phyloP scores from a whole-genome alignment of 352 stramenopile species.

The Globisporangium echinulatum region DNA sequence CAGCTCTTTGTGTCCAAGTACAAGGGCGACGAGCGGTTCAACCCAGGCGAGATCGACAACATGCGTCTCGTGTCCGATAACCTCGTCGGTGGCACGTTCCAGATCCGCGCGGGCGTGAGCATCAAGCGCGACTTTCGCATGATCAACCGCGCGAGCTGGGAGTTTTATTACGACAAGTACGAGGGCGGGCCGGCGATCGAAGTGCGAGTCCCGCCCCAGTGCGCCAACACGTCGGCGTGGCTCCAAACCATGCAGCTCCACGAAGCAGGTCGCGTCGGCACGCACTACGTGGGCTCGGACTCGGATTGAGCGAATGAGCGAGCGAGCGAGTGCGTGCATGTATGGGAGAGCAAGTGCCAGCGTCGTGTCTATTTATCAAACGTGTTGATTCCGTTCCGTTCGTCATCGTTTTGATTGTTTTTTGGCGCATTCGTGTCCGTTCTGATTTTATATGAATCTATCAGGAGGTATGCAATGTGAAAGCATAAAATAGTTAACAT shows the following conservation, averaged over 20 bases:
- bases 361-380: not conserved
- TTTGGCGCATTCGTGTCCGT: no score
- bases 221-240: slow-evolving; percentile 44
- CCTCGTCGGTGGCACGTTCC: slow-evolving; percentile 56
- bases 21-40: slow-evolving; percentile 48
- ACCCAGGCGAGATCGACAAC: slow-evolving; percentile 61
- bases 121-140: slow-evolving; percentile 77
- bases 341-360: not conserved
- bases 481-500: no score
- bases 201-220: slow-evolving; percentile 53
- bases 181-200: slow-evolving; percentile 62
- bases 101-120: slow-evolving; percentile 41
- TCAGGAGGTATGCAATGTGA: no score
- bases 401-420: no score
- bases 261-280: slow-evolving; percentile 48
- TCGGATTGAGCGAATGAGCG: slow-evolving; percentile 14
- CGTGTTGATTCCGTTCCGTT: no score
- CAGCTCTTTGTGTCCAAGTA: slow-evolving; percentile 66
- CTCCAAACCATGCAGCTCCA: slow-evolving; percentile 44
- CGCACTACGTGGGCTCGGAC: slow-evolving; percentile 56
- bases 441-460: no score
- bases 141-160: slow-evolving; percentile 79
- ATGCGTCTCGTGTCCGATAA: slow-evolving; percentile 70
- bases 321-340: not conserved
- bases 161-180: slow-evolving; percentile 68